Percentiles rank a stretch among this genome's conserved stretches.
These are phyloP conservation scores for Ilex aquifolium DNA, from an alignment of 257 asterid genomes.

Conservation along the genomic window DNA sequence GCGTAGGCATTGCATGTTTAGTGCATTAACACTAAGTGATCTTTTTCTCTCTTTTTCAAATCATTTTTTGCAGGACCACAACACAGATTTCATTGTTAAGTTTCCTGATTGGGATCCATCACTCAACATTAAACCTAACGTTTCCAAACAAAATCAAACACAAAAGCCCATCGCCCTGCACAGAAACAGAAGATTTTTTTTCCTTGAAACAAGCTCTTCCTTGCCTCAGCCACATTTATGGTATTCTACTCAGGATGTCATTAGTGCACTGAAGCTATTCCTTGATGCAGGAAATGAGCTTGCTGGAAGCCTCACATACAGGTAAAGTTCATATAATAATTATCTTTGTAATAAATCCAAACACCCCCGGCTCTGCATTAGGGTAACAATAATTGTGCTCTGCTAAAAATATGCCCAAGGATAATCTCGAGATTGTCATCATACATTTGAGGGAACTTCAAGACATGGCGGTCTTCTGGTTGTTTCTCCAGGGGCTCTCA, in stretches of 20 bases:
- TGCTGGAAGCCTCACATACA: conserved; percentile 67
- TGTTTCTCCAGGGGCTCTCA: no score
- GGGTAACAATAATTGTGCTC: no score
- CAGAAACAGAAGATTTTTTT: conserved; percentile 50
- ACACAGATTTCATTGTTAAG: conserved; percentile 77
- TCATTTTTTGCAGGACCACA: conserved; percentile 62
- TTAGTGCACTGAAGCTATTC: conserved; percentile 68
- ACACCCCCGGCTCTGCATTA: no score
- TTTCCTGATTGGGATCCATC: conserved; percentile 94
- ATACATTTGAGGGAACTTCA: no score
- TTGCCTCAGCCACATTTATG: conserved; percentile 80
- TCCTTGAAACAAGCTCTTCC: conserved; percentile 45
- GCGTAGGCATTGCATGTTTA: no score
- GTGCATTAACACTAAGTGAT: no score
- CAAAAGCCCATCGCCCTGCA: conserved; percentile 29
- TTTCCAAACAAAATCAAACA: conserved; percentile 26
- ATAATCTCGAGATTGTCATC: no score
- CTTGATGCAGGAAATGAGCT: conserved; percentile 82
- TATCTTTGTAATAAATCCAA: no score
- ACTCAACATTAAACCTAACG: conserved; percentile 15
- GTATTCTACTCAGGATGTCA: conserved; percentile 59
- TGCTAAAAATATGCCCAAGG: no score
- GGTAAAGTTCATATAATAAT: conserved; percentile 33
- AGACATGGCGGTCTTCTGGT: no score
- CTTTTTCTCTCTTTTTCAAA: conserved; percentile 2